Evolutionary conservation across 352 stramenopile species (phyloP), one percentile per base, ranked within the genome.

Genomic region (Globisporangium acanthophoron): DNA sequence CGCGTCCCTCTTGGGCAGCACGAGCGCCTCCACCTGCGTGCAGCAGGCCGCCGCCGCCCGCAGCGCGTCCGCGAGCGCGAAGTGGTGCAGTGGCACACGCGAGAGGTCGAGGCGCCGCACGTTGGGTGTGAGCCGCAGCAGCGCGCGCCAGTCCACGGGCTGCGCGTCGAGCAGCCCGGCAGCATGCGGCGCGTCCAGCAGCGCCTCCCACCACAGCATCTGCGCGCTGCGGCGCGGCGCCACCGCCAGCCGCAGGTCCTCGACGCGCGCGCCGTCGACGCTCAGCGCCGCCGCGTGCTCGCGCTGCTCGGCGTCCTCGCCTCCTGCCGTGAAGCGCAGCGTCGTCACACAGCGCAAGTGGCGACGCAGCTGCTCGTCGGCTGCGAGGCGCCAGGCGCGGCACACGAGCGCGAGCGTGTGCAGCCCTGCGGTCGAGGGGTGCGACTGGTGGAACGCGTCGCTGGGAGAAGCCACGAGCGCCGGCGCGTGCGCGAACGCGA

Each of bases 51-150:
- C 76, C 6, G 71, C 66, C 0, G 60, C 59, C 16, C 77, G 65
- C 11, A 86, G 31, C 40, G 79, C 46, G n/a, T 81, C 61, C 5
- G 63, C 59, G 37, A 81, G 58, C 8, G 68, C 58, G n/a, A 69
- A 69, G 41, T 80, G 68, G 46, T 83, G 64, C 47, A 86, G 54
- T 2, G 71, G 76, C 1, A 80, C 61, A 0, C 53, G 58, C 0
- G 64, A 66, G 27, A 87, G 69, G 33, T 87, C 76, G 33, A 87
- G 54, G 9, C 76, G 59, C 6, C 54, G 58, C 7, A 87, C 3
- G 49, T 77, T 73, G 2, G 74, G 70, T 33, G 70, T 71, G 13
- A 65, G 48, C 52, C 54, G 35, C 0, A 86, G 53, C 35, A 82
- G 43, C 21, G 61, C 48, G 8, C 53, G 54, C 76, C 76, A 86